Evolutionary conservation across 192 early-diverging fungal genomes (phyloP), one percentile per base, ranked within the genome.

Genomic region (Geosiphon pyriformis): DNA sequence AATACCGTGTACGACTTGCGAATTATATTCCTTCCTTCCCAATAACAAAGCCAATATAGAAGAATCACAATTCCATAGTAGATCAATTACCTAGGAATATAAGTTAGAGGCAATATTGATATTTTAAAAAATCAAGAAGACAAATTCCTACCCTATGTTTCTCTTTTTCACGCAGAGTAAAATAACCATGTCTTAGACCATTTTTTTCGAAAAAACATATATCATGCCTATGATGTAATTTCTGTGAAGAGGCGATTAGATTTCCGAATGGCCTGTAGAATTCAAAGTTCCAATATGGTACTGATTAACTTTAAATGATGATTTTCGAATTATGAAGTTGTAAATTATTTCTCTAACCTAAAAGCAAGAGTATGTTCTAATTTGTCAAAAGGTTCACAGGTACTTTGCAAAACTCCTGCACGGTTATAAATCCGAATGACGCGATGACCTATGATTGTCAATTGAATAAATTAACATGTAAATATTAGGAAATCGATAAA

Each of bases 121-220:
- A n/a, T n/a, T n/a, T n/a, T n/a, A n/a, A n/a, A 30, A 10, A 30
- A 27, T 55, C 18, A 30, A 55, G 2, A 3, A 69, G 20, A 22
- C 18, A 20, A 68, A 37, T 70, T 70, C 50, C 8, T 35, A 80
- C 85, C 4, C 73, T 76, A 8, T 78, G 73, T 8, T 76, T 70
- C 12, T 46, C 47, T 3, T 60, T 65, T 31, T 87, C 85, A 20
- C 91, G 78, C 35, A 99, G 73, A 7, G 86, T 72, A 73, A 99
- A 97, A 69, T 95, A 90, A 56, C 94, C 93, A 73, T 96, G 96
- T 15, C 92, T 82, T 46, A 97, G 76, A 7, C 96, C 96, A 65
- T 99, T 99, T 50, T 84, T 82, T 79, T 99, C 96, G 59, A 94
- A 94, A 60, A 97, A 99, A 6, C 92, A 85, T 48, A 99, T 84